These are phyloP conservation scores for Backusella tuberculispora DNA, from an alignment of 192 early-diverging fungal species.

Conservation along the genomic window DNA sequence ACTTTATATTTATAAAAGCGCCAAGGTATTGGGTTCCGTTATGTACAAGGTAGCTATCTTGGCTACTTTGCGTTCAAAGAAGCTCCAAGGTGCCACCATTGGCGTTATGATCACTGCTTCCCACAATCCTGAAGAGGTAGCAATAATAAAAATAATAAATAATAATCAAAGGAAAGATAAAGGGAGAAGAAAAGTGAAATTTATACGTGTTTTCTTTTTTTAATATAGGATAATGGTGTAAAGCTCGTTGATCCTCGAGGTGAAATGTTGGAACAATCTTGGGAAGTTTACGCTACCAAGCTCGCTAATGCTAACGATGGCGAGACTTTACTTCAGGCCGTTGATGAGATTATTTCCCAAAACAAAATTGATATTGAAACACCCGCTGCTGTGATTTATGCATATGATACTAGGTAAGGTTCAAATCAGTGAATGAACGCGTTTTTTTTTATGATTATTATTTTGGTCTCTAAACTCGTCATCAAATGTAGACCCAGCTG, in stretches of 20 bases:
- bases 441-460: not conserved
- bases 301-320: slow-evolving; percentile 84
- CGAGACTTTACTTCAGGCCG: slow-evolving; percentile 60
- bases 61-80: slow-evolving; percentile 90
- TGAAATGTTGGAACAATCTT: slow-evolving; percentile 96
- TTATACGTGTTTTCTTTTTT: slow-evolving; percentile 1
- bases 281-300: slow-evolving; percentile 91
- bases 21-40: slow-evolving; percentile 87
- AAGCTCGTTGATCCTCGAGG: slow-evolving; percentile 98
- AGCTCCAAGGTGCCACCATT: slow-evolving; percentile 79
- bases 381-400: slow-evolving; percentile 80
- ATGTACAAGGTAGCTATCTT: slow-evolving; percentile 93
- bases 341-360: slow-evolving; percentile 65
- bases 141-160: not conserved
- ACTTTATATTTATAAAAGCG: slow-evolving; percentile 50
- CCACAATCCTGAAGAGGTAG: slow-evolving; percentile 91
- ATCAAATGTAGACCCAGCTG: slow-evolving; percentile 76
- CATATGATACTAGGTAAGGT: slow-evolving; percentile 85
- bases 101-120: slow-evolving; percentile 99
- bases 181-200: not conserved
- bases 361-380: slow-evolving; percentile 75
- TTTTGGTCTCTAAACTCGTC: not conserved
- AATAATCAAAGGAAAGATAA: not conserved
- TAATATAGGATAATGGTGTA: slow-evolving; percentile 90
- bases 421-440: not conserved